Conservation (phyloP, 495 filamentous ascomycete genomes). For the Daldinia grandis region DNA sequence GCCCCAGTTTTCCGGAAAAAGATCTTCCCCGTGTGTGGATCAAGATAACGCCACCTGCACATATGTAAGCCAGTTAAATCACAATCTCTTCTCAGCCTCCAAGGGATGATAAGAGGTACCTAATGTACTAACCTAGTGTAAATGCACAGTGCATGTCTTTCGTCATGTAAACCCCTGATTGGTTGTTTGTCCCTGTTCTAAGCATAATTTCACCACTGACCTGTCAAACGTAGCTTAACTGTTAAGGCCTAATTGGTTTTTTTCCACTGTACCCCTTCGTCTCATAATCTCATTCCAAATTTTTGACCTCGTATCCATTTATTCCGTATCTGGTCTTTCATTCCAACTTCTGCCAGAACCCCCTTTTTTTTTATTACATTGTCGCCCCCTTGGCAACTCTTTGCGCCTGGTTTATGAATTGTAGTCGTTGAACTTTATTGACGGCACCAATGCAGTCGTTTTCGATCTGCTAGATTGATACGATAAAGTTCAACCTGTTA, state of each 20-base stretch:
- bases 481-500: constrained; percentile 27
- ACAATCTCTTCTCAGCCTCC: constrained; percentile 13
- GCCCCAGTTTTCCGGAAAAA: constrained; percentile 11
- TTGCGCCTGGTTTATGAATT: constrained; percentile 15
- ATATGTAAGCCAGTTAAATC: not conserved
- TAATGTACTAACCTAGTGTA: too few relatives aligned
- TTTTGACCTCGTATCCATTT: constrained; percentile 13
- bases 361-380: constrained; percentile 15
- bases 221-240: constrained; percentile 8
- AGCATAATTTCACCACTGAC: constrained; percentile 22
- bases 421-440: constrained; percentile 19
- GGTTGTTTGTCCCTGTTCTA: constrained; percentile 1
- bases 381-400: constrained; percentile 12
- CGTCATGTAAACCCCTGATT: constrained; percentile 9
- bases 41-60: not conserved
- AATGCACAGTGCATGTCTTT: not conserved
- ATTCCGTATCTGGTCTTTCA: constrained; percentile 6
- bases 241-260: constrained; percentile 4
- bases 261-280: constrained; percentile 23
- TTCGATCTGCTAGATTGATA: constrained; percentile 34
- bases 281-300: constrained; percentile 20
- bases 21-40: not conserved
- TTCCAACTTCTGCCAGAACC: constrained; percentile 1
- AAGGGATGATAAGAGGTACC: constrained; percentile 1
- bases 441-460: constrained; percentile 30